These are phyloP conservation scores for Penicillium coffeae DNA, from an alignment of 495 filamentous ascomycete species.

Conservation along the genomic window DNA sequence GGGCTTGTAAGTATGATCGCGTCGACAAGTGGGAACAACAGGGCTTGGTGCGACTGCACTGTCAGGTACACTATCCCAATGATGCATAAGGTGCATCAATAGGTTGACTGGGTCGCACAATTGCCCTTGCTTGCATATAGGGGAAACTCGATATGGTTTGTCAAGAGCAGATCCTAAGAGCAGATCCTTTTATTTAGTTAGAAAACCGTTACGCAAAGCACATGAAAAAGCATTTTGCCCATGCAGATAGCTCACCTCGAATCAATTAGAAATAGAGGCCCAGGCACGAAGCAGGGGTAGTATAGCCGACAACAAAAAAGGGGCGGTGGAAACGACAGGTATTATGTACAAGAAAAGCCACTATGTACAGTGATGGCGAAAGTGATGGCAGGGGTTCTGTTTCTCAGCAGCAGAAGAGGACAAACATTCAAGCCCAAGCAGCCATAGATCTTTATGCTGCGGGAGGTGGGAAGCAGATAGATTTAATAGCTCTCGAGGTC, in stretches of 20 bases:
- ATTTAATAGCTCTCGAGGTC: conserved; percentile 11
- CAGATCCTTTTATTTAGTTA: conserved; percentile 1
- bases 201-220: background rate
- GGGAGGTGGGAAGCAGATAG: conserved; percentile 7
- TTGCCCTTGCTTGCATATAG: conserved; percentile 11
- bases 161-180: background rate
- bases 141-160: background rate
- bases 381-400: conserved; percentile 4
- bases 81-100: conserved; percentile 33
- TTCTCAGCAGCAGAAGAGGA: conserved; percentile 2
- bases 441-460: conserved; percentile 17
- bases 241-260: conserved; percentile 15
- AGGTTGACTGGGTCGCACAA: conserved; percentile 20
- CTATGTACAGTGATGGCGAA: conserved; percentile 16
- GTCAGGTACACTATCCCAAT: conserved; percentile 24
- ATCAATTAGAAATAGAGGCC: background rate
- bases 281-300: background rate
- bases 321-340: conserved; percentile 12
- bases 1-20: conserved; percentile 18
- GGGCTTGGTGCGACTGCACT: conserved; percentile 40
- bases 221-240: too few relatives aligned
- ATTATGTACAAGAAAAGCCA: conserved; percentile 19
- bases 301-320: conserved; percentile 6
- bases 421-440: background rate
- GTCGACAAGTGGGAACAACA: conserved; percentile 38